Evolutionary conservation across 805 yeast species (phyloP).

Genomic region (Zygosaccharomyces lentus): DNA sequence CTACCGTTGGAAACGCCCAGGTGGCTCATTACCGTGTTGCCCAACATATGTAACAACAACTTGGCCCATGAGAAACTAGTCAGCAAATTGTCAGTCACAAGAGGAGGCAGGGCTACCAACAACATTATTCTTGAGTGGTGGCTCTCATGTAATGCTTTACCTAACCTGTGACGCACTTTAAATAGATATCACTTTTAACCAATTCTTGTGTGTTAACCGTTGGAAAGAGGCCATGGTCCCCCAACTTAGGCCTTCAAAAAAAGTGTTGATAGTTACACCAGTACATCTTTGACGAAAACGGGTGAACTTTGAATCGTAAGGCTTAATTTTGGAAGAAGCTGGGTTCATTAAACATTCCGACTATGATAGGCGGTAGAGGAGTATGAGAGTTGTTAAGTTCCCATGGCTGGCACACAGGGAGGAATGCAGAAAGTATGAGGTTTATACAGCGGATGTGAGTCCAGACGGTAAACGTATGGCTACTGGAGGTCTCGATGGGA

Average conservation of each 20-base stretch:
- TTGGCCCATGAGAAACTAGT: conserved; percentile 42
- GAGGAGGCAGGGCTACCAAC: conserved; percentile 61
- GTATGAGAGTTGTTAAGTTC: conserved; percentile 62
- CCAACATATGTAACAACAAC: conserved; percentile 29
- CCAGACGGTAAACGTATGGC: conserved; percentile 83
- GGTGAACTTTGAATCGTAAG: neutral
- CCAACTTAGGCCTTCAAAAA: neutral
- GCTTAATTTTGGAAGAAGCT: neutral
- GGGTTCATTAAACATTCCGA: neutral
- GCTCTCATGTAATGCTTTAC: conserved; percentile 53
- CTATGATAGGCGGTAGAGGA: neutral
- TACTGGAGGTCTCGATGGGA: conserved; percentile 92
- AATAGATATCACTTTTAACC: neutral
- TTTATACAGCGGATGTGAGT: conserved; percentile 76
- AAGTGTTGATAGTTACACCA: conserved; percentile 15
- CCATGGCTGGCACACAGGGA: conserved; percentile 75
- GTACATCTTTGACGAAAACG: conserved; percentile 1
- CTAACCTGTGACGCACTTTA: conserved; percentile 12
- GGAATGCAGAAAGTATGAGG: conserved; percentile 75
- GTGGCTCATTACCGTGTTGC: conserved; percentile 42
- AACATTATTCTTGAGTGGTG: conserved; percentile 59
- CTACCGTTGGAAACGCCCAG: conserved; percentile 44
- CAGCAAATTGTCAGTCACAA: conserved; percentile 53
- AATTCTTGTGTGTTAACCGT: neutral
- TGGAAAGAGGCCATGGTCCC: neutral